A percentile compares a stretch with the other conserved stretches of the same genome.
These are phyloP conservation scores for Athelia sp. DNA, from an alignment of 1,284 basidiomycete species.

Conservation along the genomic window DNA sequence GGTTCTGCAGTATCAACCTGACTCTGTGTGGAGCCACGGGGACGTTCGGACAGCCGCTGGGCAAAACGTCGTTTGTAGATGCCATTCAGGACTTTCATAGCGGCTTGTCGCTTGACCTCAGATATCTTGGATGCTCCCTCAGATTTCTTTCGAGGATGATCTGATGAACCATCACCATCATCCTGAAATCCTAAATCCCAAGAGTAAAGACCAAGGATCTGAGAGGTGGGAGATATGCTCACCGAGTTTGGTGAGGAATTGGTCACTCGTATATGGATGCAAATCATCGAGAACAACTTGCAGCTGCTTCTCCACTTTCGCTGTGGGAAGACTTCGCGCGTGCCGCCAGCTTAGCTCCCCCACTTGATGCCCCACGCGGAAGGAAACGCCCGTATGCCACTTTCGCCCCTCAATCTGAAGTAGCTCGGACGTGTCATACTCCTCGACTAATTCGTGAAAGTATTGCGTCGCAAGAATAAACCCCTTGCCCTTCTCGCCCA, in stretches of 20 bases:
- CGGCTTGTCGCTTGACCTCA: background rate
- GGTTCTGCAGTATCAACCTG: background rate
- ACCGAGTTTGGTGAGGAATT: background rate
- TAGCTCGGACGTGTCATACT: background rate
- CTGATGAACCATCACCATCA: background rate
- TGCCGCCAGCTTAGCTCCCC: conserved; percentile 1
- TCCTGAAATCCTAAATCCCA: background rate
- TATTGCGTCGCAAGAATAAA: conserved; percentile 1
- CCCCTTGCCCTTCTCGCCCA: conserved; percentile 2
- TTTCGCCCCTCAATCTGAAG: background rate
- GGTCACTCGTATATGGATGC: background rate
- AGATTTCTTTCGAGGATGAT: background rate
- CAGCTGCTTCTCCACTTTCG: background rate
- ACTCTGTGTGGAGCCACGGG: background rate
- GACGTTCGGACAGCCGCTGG: background rate
- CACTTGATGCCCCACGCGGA: conserved; percentile 1
- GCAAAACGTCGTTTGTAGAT: conserved; percentile 1
- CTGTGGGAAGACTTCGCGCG: background rate
- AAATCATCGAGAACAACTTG: background rate
- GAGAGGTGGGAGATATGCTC: background rate
- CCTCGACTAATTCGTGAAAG: background rate
- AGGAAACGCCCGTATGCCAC: background rate
- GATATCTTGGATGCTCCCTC: background rate
- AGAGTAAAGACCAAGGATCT: background rate
- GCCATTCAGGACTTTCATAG: background rate